These are phyloP conservation scores for Puya raimondii DNA, from an alignment of 176 grass and related monocot species.

Conservation along the genomic window DNA sequence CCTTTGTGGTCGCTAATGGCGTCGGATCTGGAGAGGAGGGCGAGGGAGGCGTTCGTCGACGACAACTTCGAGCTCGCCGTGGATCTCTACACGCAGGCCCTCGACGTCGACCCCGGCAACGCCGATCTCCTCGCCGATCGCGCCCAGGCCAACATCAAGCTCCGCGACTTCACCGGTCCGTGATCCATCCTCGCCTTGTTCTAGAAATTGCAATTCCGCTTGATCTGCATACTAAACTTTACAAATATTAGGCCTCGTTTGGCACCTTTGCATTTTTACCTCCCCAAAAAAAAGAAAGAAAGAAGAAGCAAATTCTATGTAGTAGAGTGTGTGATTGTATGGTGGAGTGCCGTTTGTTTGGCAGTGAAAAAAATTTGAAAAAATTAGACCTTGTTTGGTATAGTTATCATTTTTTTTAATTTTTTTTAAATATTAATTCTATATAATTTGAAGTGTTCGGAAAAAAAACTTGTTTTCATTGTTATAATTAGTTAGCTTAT, in stretches of 20 bases:
- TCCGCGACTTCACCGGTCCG: slow-evolving; percentile 50
- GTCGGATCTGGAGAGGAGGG: slow-evolving; percentile 58
- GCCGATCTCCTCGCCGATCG: slow-evolving; percentile 60
- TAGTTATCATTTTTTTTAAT: no score
- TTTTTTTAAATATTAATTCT: no score
- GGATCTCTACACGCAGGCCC: slow-evolving; percentile 62
- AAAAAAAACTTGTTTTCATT: no score
- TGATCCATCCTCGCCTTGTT: not conserved
- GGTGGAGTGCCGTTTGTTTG: no score
- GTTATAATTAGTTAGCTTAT: no score
- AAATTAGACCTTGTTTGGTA: no score
- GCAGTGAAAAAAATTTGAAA: no score
- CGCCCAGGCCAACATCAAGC: slow-evolving; percentile 65
- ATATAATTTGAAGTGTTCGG: no score
- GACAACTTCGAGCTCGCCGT: slow-evolving; percentile 63
- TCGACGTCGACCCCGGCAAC: slow-evolving; percentile 36
- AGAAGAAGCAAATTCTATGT: no score
- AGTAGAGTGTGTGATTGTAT: no score
- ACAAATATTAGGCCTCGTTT: not conserved
- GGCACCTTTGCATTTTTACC: no score
- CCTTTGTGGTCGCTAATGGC: not conserved
- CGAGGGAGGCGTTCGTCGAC: slow-evolving; percentile 60
- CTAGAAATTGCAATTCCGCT: not conserved
- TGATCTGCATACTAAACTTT: not conserved
- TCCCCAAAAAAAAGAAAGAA: no score